Evolutionary conservation across 768 basidiomycete species (phyloP).

Genomic region (Flagelloscypha sp.): DNA sequence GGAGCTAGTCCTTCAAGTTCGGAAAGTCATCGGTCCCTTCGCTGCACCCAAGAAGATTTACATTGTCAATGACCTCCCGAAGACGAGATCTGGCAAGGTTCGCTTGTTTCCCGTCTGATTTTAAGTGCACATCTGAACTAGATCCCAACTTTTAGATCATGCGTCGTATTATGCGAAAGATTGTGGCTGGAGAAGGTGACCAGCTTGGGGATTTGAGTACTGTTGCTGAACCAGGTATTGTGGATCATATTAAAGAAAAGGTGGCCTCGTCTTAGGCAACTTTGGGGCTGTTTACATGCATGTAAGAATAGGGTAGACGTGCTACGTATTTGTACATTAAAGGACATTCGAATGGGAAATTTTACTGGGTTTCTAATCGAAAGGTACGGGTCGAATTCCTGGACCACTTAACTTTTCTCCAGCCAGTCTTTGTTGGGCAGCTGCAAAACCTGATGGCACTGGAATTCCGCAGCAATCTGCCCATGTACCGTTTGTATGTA

Average conservation of each 20-base stretch:
- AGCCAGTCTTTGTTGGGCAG: constrained; percentile 40
- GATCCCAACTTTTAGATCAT: constrained; percentile 53
- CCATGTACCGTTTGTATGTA: constrained; percentile 55
- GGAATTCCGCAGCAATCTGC: constrained; percentile 90
- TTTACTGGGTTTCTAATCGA: constrained; percentile 68
- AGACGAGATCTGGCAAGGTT: constrained; percentile 93
- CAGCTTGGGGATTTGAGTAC: constrained; percentile 94
- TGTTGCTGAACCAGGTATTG: constrained; percentile 79
- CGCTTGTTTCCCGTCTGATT: constrained; percentile 12
- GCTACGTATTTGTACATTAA: constrained; percentile 1
- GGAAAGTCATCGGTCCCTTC: constrained; percentile 97
- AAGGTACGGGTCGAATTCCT: constrained; percentile 70
- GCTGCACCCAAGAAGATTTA: constrained; percentile 92
- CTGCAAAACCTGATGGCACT: constrained; percentile 76
- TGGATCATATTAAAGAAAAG: constrained; percentile 79
- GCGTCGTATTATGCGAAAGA: constrained; percentile 94
- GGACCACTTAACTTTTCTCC: constrained; percentile 43
- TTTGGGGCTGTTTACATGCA: no score
- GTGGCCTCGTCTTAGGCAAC: constrained; percentile 37
- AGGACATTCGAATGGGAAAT: constrained; percentile 1
- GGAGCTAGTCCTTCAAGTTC: constrained; percentile 89
- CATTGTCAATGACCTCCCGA: constrained; percentile 79
- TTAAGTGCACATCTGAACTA: constrained; percentile 1
- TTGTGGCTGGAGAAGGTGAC: constrained; percentile 89
- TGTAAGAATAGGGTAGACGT: constrained; percentile 1